Percentiles rank a stretch among this genome's conserved stretches.
Conservation (phyloP, 1,284 basidiomycete species). For the Ustilago lituana region DNA sequence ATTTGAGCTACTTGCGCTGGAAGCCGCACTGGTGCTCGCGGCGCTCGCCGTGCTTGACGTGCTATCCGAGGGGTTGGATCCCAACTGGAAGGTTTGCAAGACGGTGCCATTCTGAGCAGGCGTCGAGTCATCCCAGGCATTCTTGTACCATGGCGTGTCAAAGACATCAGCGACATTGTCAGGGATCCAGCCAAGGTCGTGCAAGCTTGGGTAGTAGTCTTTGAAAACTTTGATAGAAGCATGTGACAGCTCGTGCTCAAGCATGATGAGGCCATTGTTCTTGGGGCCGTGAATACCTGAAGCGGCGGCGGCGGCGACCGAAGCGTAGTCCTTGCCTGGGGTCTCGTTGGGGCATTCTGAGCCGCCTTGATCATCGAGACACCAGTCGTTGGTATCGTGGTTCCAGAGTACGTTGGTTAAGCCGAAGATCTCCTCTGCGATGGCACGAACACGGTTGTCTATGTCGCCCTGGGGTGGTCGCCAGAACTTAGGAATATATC, state of each 20-base stretch:
- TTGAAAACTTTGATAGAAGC: constrained; percentile 77
- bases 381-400: constrained; percentile 62
- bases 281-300: constrained; percentile 32
- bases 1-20: constrained; percentile 1
- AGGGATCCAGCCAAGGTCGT: constrained; percentile 74
- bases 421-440: constrained; percentile 65
- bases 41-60: not conserved
- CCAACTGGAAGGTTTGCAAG: constrained; percentile 25
- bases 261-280: constrained; percentile 77
- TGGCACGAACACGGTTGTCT: constrained; percentile 65
- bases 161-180: constrained; percentile 42
- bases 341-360: constrained; percentile 41
- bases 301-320: constrained; percentile 37
- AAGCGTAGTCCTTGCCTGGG: constrained; percentile 35
- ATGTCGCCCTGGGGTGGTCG: constrained; percentile 66
- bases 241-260: constrained; percentile 83
- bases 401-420: constrained; percentile 64
- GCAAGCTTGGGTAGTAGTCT: constrained; percentile 74
- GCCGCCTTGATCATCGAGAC: constrained; percentile 54
- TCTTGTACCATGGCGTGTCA: constrained; percentile 52
- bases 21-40: constrained; percentile 1
- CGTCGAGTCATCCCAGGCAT: constrained; percentile 32
- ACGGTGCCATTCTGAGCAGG: constrained; percentile 26
- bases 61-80: not conserved
- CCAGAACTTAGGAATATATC: constrained; percentile 68